Evolutionary conservation across 306 rosid genomes (phyloP).

Genomic region (Elaeagnus macrophylla): DNA sequence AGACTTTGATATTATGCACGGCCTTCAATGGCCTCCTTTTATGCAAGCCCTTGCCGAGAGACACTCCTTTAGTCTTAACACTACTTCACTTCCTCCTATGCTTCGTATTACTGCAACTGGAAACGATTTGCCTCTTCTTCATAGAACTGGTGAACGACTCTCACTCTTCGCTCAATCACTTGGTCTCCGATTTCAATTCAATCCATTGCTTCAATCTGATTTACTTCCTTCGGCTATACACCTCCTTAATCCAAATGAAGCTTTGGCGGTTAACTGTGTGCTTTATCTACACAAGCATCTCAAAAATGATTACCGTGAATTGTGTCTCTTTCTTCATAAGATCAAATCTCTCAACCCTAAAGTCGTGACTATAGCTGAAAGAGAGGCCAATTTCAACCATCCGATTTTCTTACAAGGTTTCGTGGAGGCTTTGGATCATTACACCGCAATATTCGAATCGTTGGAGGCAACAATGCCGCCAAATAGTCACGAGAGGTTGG

Average conservation of each 20-base stretch:
- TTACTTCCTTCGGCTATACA: constrained; percentile 14
- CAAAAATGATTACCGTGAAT: constrained; percentile 14
- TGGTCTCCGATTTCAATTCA: constrained; percentile 41
- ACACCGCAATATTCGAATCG: constrained; percentile 33
- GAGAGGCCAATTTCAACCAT: constrained; percentile 35
- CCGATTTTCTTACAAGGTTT: constrained; percentile 31
- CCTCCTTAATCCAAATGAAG: constrained; percentile 26
- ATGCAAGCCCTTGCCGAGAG: constrained; percentile 54
- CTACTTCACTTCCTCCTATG: constrained; percentile 26
- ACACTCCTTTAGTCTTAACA: constrained; percentile 4
- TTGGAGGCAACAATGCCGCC: constrained; percentile 49
- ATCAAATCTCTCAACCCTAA: constrained; percentile 38
- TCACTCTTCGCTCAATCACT: constrained; percentile 35
- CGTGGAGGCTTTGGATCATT: constrained; percentile 39
- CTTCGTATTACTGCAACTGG: constrained; percentile 52
- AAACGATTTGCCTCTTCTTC: constrained; percentile 25
- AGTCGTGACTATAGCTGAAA: constrained; percentile 37
- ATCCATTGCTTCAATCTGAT: constrained; percentile 23
- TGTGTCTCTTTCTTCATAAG: constrained; percentile 26
- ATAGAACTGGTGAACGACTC: constrained; percentile 41
- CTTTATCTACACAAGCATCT: constrained; percentile 33
- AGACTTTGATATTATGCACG: constrained; percentile 50
- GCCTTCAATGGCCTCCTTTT: constrained; percentile 56
- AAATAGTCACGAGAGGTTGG: constrained; percentile 36
- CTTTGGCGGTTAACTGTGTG: constrained; percentile 45